Percentiles rank a stretch among this genome's conserved stretches.
Conservation (phyloP, 495 filamentous ascomycete genomes). For the Neurospora pannonica region DNA sequence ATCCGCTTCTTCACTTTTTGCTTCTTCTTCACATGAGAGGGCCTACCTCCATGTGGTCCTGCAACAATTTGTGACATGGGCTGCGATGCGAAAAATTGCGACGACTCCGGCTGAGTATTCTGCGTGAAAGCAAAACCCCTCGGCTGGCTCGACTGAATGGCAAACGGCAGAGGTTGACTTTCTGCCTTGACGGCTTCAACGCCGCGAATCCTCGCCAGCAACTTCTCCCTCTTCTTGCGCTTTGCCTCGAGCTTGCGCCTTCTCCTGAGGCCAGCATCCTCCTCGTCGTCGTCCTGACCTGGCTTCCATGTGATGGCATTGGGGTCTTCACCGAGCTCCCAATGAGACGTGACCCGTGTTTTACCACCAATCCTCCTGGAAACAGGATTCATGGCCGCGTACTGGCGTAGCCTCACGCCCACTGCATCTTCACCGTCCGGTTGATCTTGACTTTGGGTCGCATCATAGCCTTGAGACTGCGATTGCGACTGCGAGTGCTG, state of each 20-base stretch:
- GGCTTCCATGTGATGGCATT: conserved; percentile 10
- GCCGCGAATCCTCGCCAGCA: conserved; percentile 9
- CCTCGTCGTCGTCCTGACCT: conserved; percentile 4
- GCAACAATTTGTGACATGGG: conserved; percentile 14
- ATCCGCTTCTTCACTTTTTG: conserved; percentile 7
- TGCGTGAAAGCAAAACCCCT: background rate
- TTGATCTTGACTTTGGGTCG: background rate
- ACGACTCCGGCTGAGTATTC: background rate
- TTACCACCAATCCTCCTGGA: background rate
- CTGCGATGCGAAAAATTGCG: conserved; percentile 3
- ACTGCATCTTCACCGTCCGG: conserved; percentile 4
- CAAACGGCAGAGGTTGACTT: background rate
- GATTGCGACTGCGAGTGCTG: background rate
- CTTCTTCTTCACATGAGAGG: conserved; percentile 7
- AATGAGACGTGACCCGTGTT: conserved; percentile 7
- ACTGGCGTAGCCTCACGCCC: conserved; percentile 14
- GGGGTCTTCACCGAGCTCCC: conserved; percentile 14
- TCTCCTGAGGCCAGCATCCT: conserved; percentile 8
- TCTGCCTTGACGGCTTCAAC: background rate
- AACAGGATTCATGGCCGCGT: conserved; percentile 8
- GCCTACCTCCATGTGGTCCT: conserved; percentile 7
- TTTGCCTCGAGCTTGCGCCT: conserved; percentile 7
- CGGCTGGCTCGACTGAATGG: conserved; percentile 3
- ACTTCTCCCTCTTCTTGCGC: conserved; percentile 7
- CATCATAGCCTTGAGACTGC: background rate